phyloP scores from a whole-genome alignment of 2,329 filamentous ascomycete species.

The Pyrenophora teres region DNA sequence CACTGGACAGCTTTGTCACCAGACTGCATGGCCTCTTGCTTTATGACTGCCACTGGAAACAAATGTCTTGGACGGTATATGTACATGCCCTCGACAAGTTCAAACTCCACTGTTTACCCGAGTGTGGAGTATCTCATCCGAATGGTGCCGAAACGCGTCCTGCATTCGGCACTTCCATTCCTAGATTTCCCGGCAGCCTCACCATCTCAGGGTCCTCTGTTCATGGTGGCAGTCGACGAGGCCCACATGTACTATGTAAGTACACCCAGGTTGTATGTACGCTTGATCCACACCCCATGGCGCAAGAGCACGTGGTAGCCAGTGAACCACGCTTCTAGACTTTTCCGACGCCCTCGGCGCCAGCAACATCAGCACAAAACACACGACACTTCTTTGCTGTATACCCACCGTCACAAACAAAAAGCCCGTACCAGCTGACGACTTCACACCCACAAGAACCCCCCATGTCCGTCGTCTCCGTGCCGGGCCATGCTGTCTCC shows the following conservation, averaged over 20 bases:
- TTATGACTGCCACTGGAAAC: not conserved
- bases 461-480: no score
- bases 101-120: conserved; percentile 16
- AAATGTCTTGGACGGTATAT: not conserved
- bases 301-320: conserved; percentile 23
- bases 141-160: conserved; percentile 14
- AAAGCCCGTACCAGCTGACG: not conserved
- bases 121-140: conserved; percentile 19
- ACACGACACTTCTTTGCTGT: not conserved
- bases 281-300: conserved; percentile 22
- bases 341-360: conserved; percentile 13
- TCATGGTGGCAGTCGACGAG: not conserved
- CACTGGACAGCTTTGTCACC: not conserved
- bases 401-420: not conserved
- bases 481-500: no score
- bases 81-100: not conserved
- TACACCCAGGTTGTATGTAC: conserved; percentile 7
- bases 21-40: not conserved
- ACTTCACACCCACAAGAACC: no score
- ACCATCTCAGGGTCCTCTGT: conserved; percentile 28
- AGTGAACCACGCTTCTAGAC: conserved; percentile 18
- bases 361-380: not conserved
- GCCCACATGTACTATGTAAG: conserved; percentile 15
- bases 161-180: conserved; percentile 19
- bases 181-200: conserved; percentile 31